Evolutionary conservation across 257 asterid species (phyloP), one percentile per base, ranked within the genome.

Genomic region (Solanum bulbocastanum): DNA sequence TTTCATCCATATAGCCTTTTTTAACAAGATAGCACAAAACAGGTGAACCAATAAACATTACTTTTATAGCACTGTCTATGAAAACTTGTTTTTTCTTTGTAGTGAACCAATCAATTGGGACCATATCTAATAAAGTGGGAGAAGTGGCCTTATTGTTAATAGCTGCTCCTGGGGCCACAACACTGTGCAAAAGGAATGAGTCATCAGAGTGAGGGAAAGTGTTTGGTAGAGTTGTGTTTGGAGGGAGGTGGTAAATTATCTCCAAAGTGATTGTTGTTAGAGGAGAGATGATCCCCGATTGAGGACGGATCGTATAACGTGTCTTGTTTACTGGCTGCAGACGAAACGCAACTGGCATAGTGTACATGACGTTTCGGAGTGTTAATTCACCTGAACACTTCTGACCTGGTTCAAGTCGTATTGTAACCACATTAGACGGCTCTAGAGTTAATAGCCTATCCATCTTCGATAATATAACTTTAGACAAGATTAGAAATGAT

Each of bases 321-420:
- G 84, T 20, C 78, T 87, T 92, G 91, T 92, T 94, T 33, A 87
- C 65, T 0, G 98, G 92, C 10, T 93, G 96, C 16, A 96, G 91
- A 14, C 98, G 92, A 35, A 94, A 96, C 3, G 98, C 98, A 3
- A 96, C 98, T 0, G 98, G 98, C 98, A 96, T 94, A 4, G 98
- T 96, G 92, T 94, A 91, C 98, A 96, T 96, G 11, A 94, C 98
- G 66, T 94, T 96, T 7, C 94, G 93, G 20, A 96, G 86, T 2
- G 93, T 94, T 23, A 96, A 27, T 49, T 32, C 79, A 1, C 98
- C 98, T 5, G 87, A 89, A 86, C 94, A 96, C 52, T 83, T 91
- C 10, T 90, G 92, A 4, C 95, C 95, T 2, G 96, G 88, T 62
- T 96, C 98, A 3, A 96, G 46, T 84, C 94, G 87, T 71, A 96